phyloP scores from a whole-genome alignment of 441 rosid genomes.

The Arabidopsis hybrid region DNA sequence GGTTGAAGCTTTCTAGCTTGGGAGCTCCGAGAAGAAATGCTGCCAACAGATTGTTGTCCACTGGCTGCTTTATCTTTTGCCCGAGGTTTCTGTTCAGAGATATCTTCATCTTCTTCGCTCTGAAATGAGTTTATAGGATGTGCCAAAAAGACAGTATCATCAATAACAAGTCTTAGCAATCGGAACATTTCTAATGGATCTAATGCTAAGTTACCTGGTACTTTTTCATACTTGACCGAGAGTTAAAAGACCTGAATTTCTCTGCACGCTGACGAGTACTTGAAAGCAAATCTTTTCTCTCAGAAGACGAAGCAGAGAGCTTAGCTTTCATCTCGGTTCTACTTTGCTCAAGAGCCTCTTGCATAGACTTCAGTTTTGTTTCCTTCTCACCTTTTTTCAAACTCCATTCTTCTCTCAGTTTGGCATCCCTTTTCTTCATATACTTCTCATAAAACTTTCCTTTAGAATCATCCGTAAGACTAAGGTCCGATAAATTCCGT shows the following conservation, averaged over 20 bases:
- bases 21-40: slow-evolving; percentile 60
- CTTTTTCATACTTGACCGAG: slow-evolving; percentile 62
- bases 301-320: slow-evolving; percentile 58
- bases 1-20: slow-evolving; percentile 66
- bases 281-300: slow-evolving; percentile 54
- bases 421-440: slow-evolving; percentile 93
- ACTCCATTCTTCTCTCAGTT: slow-evolving; percentile 92
- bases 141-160: slow-evolving; percentile 57
- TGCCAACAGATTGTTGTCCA: slow-evolving; percentile 53
- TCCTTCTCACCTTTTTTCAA: slow-evolving; percentile 80
- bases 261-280: slow-evolving; percentile 64
- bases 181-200: background rate
- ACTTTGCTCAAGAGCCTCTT: slow-evolving; percentile 86
- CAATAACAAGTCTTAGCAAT: slow-evolving; percentile 42
- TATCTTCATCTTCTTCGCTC: slow-evolving; percentile 72
- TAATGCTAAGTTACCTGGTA: slow-evolving; percentile 64
- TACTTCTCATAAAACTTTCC: slow-evolving; percentile 84
- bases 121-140: slow-evolving; percentile 70
- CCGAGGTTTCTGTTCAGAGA: slow-evolving; percentile 33
- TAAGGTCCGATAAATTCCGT: slow-evolving; percentile 61
- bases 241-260: slow-evolving; percentile 70
- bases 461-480: slow-evolving; percentile 73
- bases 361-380: slow-evolving; percentile 89
- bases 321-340: slow-evolving; percentile 90
- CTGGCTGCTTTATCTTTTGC: slow-evolving; percentile 54